phyloP scores from a whole-genome alignment of 495 filamentous ascomycete species.

The Aspergillus kassunensis region DNA sequence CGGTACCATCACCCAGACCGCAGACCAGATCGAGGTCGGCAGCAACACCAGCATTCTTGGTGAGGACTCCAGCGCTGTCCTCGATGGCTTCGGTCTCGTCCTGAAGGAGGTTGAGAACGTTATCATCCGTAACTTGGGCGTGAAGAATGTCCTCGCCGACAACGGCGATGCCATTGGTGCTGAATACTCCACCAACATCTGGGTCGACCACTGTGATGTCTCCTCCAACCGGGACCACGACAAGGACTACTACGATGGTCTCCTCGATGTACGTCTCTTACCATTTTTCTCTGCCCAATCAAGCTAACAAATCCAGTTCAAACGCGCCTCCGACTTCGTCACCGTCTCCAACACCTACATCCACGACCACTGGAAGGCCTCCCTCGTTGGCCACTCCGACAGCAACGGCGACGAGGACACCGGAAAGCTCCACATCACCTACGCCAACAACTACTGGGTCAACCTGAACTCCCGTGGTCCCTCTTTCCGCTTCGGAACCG shows the following conservation, averaged over 20 bases:
- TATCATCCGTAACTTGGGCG: constrained; percentile 60
- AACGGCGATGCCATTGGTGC: constrained; percentile 60
- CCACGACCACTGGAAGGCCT: constrained; percentile 64
- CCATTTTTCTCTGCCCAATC: neutral
- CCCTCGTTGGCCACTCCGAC: constrained; percentile 56
- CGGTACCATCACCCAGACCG: constrained; percentile 41
- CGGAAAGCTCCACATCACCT: constrained; percentile 56
- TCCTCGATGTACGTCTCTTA: constrained; percentile 53
- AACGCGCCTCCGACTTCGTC: constrained; percentile 47
- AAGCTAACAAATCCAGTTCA: constrained; percentile 23
- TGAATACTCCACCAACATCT: constrained; percentile 54
- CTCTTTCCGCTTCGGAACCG: constrained; percentile 61
- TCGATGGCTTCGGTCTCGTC: constrained; percentile 32
- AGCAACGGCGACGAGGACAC: constrained; percentile 41
- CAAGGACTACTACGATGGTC: constrained; percentile 68
- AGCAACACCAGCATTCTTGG: constrained; percentile 56
- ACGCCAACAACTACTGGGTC: constrained; percentile 59
- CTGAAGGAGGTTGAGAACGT: constrained; percentile 53
- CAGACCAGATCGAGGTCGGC: constrained; percentile 42
- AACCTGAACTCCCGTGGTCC: constrained; percentile 60
- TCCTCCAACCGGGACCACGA: constrained; percentile 50
- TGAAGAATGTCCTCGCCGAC: constrained; percentile 53
- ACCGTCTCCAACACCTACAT: constrained; percentile 49
- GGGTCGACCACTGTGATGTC: constrained; percentile 68
- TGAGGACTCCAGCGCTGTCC: constrained; percentile 24